Percentiles rank a stretch among this genome's conserved stretches.
These are phyloP conservation scores for Penicillium verrucosum DNA, from an alignment of 2,329 filamentous ascomycete species.

Conservation along the genomic window DNA sequence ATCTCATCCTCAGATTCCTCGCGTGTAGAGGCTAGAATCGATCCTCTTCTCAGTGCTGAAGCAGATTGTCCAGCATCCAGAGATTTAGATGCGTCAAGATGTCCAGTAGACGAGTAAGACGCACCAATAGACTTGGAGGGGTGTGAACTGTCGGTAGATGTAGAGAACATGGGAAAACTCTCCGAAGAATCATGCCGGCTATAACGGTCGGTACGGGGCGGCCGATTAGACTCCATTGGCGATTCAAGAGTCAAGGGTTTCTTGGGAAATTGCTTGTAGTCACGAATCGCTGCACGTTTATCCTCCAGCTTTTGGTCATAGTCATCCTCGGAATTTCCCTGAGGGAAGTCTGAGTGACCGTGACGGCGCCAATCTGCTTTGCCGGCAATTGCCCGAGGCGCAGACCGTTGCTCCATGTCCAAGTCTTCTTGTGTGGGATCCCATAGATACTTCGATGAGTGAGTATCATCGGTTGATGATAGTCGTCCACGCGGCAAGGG, in stretches of 20 bases:
- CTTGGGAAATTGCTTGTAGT: conserved; percentile 51
- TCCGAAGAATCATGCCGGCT: conserved; percentile 58
- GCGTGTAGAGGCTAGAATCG: conserved; percentile 19
- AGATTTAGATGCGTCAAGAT: conserved; percentile 20
- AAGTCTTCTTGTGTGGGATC: conserved; percentile 22
- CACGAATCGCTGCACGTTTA: conserved; percentile 42
- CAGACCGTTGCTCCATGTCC: conserved; percentile 38
- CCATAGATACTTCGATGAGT: conserved; percentile 21
- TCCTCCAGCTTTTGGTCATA: conserved; percentile 43
- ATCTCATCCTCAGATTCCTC: conserved; percentile 23
- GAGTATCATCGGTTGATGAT: conserved; percentile 25
- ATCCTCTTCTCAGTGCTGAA: conserved; percentile 12
- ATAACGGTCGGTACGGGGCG: conserved; percentile 34
- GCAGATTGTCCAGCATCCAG: conserved; percentile 22
- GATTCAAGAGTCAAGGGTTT: conserved; percentile 50
- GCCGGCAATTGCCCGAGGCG: conserved; percentile 40
- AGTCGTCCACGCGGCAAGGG: conserved; percentile 25
- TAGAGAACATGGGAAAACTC: conserved; percentile 63
- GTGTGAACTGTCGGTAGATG: conserved; percentile 57
- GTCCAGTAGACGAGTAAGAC: conserved; percentile 44
- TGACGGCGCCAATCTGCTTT: conserved; percentile 38
- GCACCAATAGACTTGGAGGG: conserved; percentile 51
- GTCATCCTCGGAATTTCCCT: conserved; percentile 33
- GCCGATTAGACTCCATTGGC: conserved; percentile 28
- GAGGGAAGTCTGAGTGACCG: conserved; percentile 24